Percentiles rank a stretch among this genome's conserved stretches.
These are phyloP conservation scores for Talaromyces rugulosus DNA, from an alignment of 2,329 filamentous ascomycete species.

Conservation along the genomic window DNA sequence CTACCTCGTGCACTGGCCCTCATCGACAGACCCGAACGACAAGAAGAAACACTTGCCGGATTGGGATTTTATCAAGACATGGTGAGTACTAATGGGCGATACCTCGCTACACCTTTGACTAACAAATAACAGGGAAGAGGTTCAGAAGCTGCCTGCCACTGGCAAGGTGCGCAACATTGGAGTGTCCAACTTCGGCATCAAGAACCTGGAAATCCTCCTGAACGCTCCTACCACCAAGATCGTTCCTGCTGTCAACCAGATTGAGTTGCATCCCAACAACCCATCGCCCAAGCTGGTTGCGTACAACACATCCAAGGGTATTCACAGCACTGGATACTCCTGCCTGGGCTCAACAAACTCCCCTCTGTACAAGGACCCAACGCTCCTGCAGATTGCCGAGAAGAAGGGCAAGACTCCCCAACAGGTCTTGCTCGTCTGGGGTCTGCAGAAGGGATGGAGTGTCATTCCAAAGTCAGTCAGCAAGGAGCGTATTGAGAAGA, in stretches of 20 bases:
- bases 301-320: constrained; percentile 50
- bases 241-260: constrained; percentile 50
- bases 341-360: constrained; percentile 54
- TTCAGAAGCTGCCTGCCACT: constrained; percentile 43
- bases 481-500: constrained; percentile 66
- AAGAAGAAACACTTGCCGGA: constrained; percentile 62
- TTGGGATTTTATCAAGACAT: constrained; percentile 82
- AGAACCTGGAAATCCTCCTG: constrained; percentile 73
- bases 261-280: constrained; percentile 62
- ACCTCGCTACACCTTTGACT: constrained; percentile 57
- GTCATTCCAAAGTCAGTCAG: constrained; percentile 85
- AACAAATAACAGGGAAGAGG: constrained; percentile 42
- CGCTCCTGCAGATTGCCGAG: constrained; percentile 50
- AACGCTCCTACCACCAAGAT: constrained; percentile 57
- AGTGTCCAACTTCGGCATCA: constrained; percentile 81
- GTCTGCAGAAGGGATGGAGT: constrained; percentile 72
- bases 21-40: constrained; percentile 49
- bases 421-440: constrained; percentile 63
- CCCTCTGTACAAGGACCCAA: constrained; percentile 51
- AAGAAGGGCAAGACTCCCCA: constrained; percentile 54
- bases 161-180: constrained; percentile 74
- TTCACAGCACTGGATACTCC: constrained; percentile 54
- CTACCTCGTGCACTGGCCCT: constrained; percentile 68
- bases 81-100: constrained; percentile 29
- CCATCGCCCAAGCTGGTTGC: constrained; percentile 57